Base-by-base conservation (phyloP, 352 stramenopile species). In the Pythium grandisporangium region DNA sequence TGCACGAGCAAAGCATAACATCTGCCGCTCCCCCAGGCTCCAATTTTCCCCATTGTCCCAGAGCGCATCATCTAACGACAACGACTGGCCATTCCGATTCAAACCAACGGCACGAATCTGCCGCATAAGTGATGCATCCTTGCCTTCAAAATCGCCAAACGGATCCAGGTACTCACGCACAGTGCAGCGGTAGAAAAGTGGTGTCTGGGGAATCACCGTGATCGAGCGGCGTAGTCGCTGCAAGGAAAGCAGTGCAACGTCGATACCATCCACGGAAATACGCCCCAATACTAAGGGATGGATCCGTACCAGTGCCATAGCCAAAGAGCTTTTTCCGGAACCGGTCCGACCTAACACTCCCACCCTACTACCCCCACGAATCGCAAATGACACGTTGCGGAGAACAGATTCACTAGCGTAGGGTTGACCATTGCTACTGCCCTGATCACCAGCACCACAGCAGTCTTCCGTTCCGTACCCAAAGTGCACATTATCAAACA, bases 121-220 rank as follows among this genome's bases (percentile, higher is more conserved):
- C 3, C 23, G 26, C 60, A 56, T 67, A 13, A 70, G 40, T n/a
- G 41, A 44, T 16, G 58, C 56, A 37, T 93, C 78, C 23, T 49
- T 58, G 51, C 71, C 78, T 33, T 79, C 42, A n/a, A n/a, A n/a
- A n/a, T n/a, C n/a, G 21, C 60, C 45, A 42, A 88, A 92, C 37
- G 89, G 88, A 55, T 97, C 86, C 6, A 97, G 54, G 57, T 97
- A 96, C 26, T 65, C 72, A 13, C 82, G 67, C n/a, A 96, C 56
- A 11, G 66, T 84, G 16, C 88, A 84, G 16, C 59, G 69, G 48
- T 96, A 97, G 32, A 96, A 55, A 5, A 95, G 72, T 19, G 90
- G 84, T 45, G 95, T 82, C 37, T 66, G 57, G 12, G 91, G 88
- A 40, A 97, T 66, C 35, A 66, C 58, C 13, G 47, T 60, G 21